Conservation (phyloP, 306 rosid species). For the Calophaca sinica region DNA sequence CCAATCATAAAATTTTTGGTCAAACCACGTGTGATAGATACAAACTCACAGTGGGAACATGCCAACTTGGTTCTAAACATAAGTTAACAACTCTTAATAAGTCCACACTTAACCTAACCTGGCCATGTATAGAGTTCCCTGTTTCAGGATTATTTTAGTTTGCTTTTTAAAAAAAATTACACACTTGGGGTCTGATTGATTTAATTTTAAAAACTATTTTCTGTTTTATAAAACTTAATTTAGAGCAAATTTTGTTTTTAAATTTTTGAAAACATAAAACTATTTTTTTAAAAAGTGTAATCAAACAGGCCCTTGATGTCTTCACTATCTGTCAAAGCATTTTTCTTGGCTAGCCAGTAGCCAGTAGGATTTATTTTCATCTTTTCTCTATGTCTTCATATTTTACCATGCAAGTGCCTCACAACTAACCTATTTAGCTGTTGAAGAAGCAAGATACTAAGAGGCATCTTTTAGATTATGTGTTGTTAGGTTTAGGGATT, state of each 20-base stretch:
- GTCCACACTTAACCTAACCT: conserved; percentile 41
- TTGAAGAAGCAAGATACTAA: conserved; percentile 47
- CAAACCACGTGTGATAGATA: too few relatives aligned
- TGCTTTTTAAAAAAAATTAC: too few relatives aligned
- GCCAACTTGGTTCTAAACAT: not conserved
- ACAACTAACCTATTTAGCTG: conserved; percentile 42
- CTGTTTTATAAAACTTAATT: too few relatives aligned
- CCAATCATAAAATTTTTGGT: too few relatives aligned
- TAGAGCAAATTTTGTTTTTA: too few relatives aligned
- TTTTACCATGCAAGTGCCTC: conserved; percentile 35
- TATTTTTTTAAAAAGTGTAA: too few relatives aligned
- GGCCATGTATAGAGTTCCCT: conserved; percentile 49
- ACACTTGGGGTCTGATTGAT: too few relatives aligned
- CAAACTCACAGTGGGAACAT: too few relatives aligned
- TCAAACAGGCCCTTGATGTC: not conserved
- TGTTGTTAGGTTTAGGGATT: conserved; percentile 42
- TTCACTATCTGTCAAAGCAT: conserved; percentile 13
- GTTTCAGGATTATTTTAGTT: conserved; percentile 52
- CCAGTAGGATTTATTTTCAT: not conserved
- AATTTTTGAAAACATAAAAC: too few relatives aligned
- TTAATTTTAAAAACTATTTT: too few relatives aligned
- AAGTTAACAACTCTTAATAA: conserved; percentile 3
- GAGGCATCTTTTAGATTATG: conserved; percentile 32
- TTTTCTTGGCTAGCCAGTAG: not conserved
- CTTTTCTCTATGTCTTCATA: not conserved